Percentiles rank a stretch among this genome's conserved stretches.
Evolutionary conservation across 192 early-diverging fungal genomes (phyloP).

Genomic region (Backusella liffmaniae): DNA sequence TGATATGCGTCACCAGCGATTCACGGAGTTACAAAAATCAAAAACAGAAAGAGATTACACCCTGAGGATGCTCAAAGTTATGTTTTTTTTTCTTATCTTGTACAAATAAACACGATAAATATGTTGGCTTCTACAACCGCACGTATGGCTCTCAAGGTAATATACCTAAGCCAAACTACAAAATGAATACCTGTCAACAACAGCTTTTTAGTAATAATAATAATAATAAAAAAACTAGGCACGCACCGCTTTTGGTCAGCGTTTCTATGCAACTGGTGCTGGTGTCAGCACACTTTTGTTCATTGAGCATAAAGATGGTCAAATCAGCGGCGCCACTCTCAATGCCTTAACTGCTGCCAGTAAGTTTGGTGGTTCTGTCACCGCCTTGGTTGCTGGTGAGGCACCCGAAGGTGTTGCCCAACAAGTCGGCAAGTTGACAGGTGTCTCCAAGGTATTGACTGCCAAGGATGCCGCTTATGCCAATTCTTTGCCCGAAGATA

Average conservation of each 20-base stretch:
- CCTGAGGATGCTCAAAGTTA: background rate
- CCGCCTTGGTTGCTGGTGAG: conserved; percentile 86
- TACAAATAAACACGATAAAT: background rate
- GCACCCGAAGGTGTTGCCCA: conserved; percentile 65
- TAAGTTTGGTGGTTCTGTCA: conserved; percentile 75
- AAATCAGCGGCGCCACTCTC: conserved; percentile 68
- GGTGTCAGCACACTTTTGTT: conserved; percentile 76
- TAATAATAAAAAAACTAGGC: conserved; percentile 11
- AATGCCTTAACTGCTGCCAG: conserved; percentile 87
- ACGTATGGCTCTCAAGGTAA: conserved; percentile 16
- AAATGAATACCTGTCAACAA: background rate
- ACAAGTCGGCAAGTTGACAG: conserved; percentile 57
- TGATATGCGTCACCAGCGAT: background rate
- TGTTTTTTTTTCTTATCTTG: background rate
- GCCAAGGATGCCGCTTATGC: conserved; percentile 79
- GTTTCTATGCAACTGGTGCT: conserved; percentile 49
- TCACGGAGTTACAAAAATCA: background rate
- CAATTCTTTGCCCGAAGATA: conserved; percentile 78
- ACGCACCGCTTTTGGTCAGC: conserved; percentile 11
- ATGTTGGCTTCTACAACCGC: conserved; percentile 15
- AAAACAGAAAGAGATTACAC: background rate
- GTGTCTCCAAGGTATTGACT: conserved; percentile 78
- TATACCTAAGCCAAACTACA: background rate
- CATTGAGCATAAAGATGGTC: conserved; percentile 85
- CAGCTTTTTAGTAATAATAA: background rate